phyloP scores from a whole-genome alignment of 2,329 filamentous ascomycete genomes.

The Fusarium sp. region DNA sequence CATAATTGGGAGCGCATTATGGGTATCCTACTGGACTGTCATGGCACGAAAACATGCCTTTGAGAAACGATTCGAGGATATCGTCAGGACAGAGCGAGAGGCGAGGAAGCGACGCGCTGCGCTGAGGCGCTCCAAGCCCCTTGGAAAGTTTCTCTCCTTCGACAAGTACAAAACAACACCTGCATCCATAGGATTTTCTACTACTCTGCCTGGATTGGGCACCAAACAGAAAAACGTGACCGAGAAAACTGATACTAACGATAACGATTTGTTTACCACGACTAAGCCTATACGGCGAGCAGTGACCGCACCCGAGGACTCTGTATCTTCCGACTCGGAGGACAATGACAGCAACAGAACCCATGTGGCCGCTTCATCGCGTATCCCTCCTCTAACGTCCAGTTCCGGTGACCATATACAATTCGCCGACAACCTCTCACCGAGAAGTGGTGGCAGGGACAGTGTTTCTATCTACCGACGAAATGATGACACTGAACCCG shows the following conservation, averaged over 20 bases:
- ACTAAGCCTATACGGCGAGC: slow-evolving; percentile 31
- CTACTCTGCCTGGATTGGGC: slow-evolving; percentile 34
- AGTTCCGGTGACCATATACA: slow-evolving; percentile 38
- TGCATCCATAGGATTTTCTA: slow-evolving; percentile 1
- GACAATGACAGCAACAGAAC: slow-evolving; percentile 41
- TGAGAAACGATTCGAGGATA: slow-evolving; percentile 67
- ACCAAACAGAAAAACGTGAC: slow-evolving; percentile 29
- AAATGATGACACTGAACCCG: slow-evolving; percentile 21
- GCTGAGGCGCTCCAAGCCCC: slow-evolving; percentile 30
- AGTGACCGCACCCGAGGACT: slow-evolving; percentile 36
- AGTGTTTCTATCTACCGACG: slow-evolving; percentile 40
- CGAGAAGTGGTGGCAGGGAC: slow-evolving; percentile 13
- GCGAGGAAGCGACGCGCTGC: slow-evolving; percentile 40
- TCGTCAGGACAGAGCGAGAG: slow-evolving; percentile 59
- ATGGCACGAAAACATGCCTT: slow-evolving; percentile 71
- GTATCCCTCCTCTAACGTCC: slow-evolving; percentile 26
- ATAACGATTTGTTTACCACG: slow-evolving; percentile 19
- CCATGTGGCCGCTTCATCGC: slow-evolving; percentile 34
- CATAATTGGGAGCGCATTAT: slow-evolving; percentile 74
- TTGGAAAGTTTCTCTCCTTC: slow-evolving; percentile 40
- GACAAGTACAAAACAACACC: slow-evolving; percentile 40
- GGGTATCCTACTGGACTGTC: slow-evolving; percentile 74
- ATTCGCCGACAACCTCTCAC: slow-evolving; percentile 29
- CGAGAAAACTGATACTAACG: slow-evolving; percentile 26
- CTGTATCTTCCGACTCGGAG: slow-evolving; percentile 36